Evolutionary conservation across 345 rosid species (phyloP), one percentile per base, ranked within the genome.

Genomic region (Eutrema japonicum): DNA sequence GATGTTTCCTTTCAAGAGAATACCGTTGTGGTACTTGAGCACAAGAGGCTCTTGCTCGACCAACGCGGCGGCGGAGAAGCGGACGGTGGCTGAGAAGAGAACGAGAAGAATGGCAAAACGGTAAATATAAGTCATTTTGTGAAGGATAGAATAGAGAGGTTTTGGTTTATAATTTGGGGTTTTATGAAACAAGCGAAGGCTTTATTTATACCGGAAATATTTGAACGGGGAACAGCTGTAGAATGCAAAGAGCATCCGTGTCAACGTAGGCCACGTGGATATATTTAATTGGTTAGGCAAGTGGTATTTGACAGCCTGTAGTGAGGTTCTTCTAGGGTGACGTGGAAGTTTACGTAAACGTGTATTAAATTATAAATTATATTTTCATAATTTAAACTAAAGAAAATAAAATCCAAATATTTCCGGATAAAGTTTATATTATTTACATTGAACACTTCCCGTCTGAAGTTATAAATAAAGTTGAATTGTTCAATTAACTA

Each of bases 1-100:
- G 64, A 88, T 43, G 74, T 81, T 85, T 14, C 93, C 91, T 49
- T 87, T 91, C 7, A 85, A 76, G 33, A 86, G 96, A 3, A 79
- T 74, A 2, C 89, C 88, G 80, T 83, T 87, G 67, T 87, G 96
- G 80, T 87, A 88, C 35, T 82, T 86, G 4, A 89, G 81, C 12
- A 85, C 84, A 10, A 55, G 72, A 4, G 78, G 66, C 37, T 75
- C 33, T 29, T 78, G 53, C 14, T 78, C 60, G 10, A 69, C 72
- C 30, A 64, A 14, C 37, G 68, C 78, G 36, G 75, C 66, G 51
- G 78, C 13, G 36, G 65, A 49, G 18, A 74, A 35, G 13, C 66
- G 42, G 27, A 43, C 35, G 46, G 71, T 47, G 63, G 70, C 38
- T 41, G 72, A 56, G 68, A 78, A 9, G 49, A 78, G 55, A 9